A percentile compares a stretch with the other conserved stretches of the same genome.
phyloP scores from a whole-genome alignment of 148 eudicot species.

The Fagopyrum tataricum region DNA sequence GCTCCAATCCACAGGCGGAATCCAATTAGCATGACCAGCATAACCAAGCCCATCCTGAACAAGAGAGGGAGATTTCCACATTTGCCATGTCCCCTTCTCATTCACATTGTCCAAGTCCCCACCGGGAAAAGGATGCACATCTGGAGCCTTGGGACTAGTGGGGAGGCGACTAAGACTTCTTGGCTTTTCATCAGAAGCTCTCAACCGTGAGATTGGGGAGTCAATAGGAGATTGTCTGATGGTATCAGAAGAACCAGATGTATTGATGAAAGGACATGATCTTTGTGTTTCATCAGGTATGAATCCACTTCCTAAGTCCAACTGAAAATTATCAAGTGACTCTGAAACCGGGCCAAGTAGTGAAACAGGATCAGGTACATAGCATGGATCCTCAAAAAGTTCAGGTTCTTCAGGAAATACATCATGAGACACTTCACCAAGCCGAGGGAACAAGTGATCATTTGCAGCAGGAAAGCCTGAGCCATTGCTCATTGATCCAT shows the following conservation, averaged over 20 bases:
- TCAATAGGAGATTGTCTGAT: conserved; percentile 82
- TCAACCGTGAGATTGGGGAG: conserved; percentile 71
- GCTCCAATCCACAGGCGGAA: conserved; percentile 44
- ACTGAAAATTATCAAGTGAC: conserved; percentile 80
- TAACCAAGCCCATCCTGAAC: conserved; percentile 69
- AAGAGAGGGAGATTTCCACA: conserved; percentile 85
- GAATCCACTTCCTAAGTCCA: conserved; percentile 65
- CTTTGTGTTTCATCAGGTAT: conserved; percentile 44
- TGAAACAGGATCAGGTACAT: conserved; percentile 86
- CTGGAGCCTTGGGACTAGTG: conserved; percentile 48
- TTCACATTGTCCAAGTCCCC: conserved; percentile 31
- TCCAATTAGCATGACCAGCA: conserved; percentile 54
- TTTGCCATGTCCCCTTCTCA: conserved; percentile 76
- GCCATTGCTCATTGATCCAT: conserved; percentile 34
- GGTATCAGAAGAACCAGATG: conserved; percentile 40
- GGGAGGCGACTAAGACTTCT: conserved; percentile 39
- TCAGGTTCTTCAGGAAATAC: conserved; percentile 76
- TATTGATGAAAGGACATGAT: conserved; percentile 40
- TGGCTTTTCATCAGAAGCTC: conserved; percentile 59
- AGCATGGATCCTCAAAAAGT: conserved; percentile 95
- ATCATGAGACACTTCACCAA: conserved; percentile 41
- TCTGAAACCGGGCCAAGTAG: conserved; percentile 97
- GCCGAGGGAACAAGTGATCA: conserved; percentile 47
- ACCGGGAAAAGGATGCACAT: conserved; percentile 29
- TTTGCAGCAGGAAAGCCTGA: conserved; percentile 45